Percentiles rank a stretch among this genome's conserved stretches.
Evolutionary conservation across 2,329 filamentous ascomycete species (phyloP).

Genomic region (Aspergillus pseudoglaucus): DNA sequence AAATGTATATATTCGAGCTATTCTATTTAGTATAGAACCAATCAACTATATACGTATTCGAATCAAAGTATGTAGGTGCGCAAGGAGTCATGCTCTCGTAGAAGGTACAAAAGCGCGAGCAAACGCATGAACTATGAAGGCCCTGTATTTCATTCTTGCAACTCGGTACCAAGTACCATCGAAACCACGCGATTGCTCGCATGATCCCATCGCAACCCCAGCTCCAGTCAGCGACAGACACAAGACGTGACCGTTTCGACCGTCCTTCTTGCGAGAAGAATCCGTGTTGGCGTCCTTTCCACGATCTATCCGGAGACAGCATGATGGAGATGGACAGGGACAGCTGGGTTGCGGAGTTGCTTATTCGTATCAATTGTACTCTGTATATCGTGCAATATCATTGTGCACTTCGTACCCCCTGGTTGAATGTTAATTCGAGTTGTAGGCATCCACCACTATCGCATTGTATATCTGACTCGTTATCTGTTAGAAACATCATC

Average conservation of each 20-base stretch:
- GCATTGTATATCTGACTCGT: not conserved
- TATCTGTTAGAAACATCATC: not conserved
- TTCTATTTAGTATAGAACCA: not conserved
- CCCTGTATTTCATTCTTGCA: constrained; percentile 35
- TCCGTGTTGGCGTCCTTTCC: constrained; percentile 15
- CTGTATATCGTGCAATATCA: not conserved
- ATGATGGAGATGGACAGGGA: constrained; percentile 11
- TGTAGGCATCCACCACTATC: not conserved
- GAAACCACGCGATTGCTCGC: constrained; percentile 7
- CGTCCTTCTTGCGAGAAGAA: constrained; percentile 32
- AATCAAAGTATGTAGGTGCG: constrained; percentile 29
- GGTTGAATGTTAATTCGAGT: not conserved
- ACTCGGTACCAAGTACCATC: constrained; percentile 13
- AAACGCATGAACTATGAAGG: constrained; percentile 43
- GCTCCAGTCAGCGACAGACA: constrained; percentile 37
- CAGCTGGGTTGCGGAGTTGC: constrained; percentile 33
- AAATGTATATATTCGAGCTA: constrained; percentile 4
- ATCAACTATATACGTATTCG: not conserved
- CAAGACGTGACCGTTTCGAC: constrained; percentile 36
- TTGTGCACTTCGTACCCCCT: not conserved
- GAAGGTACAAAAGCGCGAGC: constrained; percentile 19
- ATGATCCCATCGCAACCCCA: constrained; percentile 16
- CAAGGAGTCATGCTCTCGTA: constrained; percentile 44
- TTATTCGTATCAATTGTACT: not conserved
- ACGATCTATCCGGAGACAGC: not conserved